Percentiles rank a stretch among this genome's conserved stretches.
phyloP scores from a whole-genome alignment of 768 basidiomycete species.

The Russula vinacea region DNA sequence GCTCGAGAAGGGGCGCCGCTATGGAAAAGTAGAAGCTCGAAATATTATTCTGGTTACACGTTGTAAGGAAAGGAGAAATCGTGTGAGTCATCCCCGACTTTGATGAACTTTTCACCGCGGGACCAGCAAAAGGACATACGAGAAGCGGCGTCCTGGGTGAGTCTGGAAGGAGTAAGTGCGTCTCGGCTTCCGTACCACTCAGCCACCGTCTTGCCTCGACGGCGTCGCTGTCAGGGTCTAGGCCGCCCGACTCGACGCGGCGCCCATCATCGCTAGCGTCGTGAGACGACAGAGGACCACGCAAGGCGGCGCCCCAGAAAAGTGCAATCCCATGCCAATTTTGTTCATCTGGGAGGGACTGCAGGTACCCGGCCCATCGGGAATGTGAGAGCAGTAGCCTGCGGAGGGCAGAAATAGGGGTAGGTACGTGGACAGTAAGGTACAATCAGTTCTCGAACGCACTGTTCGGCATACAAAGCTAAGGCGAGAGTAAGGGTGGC shows the following conservation, averaged over 20 bases:
- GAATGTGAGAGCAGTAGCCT: conserved; percentile 29
- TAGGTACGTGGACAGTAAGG: conserved; percentile 6
- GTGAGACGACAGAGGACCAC: conserved; percentile 9
- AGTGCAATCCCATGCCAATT: conserved; percentile 32
- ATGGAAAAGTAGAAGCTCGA: conserved; percentile 21
- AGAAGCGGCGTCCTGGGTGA: conserved; percentile 10
- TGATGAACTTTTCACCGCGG: background rate
- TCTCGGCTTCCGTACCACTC: conserved; percentile 23
- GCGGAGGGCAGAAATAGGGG: background rate
- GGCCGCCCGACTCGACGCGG: conserved; percentile 1
- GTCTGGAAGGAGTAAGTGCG: conserved; percentile 19
- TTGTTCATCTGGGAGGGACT: conserved; percentile 29
- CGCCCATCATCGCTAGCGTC: conserved; percentile 1
- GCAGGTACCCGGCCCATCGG: conserved; percentile 34
- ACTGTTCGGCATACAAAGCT: conserved; percentile 32
- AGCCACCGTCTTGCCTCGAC: conserved; percentile 27
- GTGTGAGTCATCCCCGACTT: background rate
- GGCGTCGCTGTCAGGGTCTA: conserved; percentile 24
- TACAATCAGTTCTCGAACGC: conserved; percentile 15
- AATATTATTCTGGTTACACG: conserved; percentile 18
- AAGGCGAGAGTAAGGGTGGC: conserved; percentile 33
- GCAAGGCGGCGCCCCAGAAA: conserved; percentile 31
- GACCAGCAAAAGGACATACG: conserved; percentile 17
- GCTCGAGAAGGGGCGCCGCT: conserved; percentile 32
- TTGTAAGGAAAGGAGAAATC: background rate